Evolutionary conservation across 805 yeast genomes (phyloP).

Genomic region (Lachancea mirantina): DNA sequence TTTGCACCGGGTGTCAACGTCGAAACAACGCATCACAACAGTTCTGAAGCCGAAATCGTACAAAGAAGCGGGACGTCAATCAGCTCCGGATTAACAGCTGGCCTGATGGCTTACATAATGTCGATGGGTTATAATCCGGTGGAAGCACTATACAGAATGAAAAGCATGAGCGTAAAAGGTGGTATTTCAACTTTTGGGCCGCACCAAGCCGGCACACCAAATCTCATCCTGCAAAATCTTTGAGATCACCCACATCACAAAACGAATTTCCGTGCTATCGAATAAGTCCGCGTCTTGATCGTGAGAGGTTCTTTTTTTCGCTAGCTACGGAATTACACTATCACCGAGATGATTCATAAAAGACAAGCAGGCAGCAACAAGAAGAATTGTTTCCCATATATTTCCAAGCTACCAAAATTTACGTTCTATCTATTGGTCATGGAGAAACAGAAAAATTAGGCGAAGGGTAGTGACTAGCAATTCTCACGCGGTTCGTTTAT

Average conservation of each 20-base stretch:
- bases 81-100: constrained; percentile 41
- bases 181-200: constrained; percentile 4
- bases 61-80: constrained; percentile 44
- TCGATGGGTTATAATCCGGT: constrained; percentile 33
- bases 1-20: constrained; percentile 77
- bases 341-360: too few species aligned
- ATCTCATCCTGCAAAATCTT: constrained; percentile 4
- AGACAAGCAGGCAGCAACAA: too few species aligned
- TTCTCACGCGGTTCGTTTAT: too few species aligned
- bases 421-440: too few species aligned
- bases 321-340: too few species aligned
- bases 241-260: too few species aligned
- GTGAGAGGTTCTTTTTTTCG: too few species aligned
- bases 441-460: too few species aligned
- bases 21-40: constrained; percentile 23
- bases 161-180: constrained; percentile 3
- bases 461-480: too few species aligned
- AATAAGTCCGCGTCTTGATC: too few species aligned
- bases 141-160: constrained; percentile 30
- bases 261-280: background rate
- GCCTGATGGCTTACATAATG: constrained; percentile 39
- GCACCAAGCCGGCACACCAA: constrained; percentile 2
- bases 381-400: too few species aligned
- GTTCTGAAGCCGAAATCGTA: constrained; percentile 24
- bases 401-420: too few species aligned